Conservation (phyloP, 2,329 filamentous ascomycete species). For the Cladobotryum protrusum region DNA sequence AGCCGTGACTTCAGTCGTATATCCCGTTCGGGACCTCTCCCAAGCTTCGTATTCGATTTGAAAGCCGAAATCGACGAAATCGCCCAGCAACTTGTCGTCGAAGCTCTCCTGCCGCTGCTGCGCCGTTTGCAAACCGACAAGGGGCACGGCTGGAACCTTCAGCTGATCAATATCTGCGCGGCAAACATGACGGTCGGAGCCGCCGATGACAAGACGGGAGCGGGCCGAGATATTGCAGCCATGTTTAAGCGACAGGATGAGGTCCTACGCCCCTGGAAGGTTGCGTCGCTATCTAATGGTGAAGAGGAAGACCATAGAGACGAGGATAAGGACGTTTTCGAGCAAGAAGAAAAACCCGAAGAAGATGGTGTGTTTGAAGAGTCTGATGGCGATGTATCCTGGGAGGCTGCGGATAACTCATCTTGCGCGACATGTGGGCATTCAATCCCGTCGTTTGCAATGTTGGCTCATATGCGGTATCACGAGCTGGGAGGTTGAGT, state of each 20-base stretch:
- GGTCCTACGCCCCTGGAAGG: constrained; percentile 60
- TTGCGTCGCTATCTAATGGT: constrained; percentile 31
- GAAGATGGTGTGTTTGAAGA: constrained; percentile 19
- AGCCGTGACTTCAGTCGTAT: constrained; percentile 59
- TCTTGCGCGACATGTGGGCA: constrained; percentile 46
- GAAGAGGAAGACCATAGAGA: constrained; percentile 6
- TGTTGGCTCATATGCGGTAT: constrained; percentile 45
- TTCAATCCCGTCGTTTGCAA: constrained; percentile 50
- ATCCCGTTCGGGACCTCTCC: constrained; percentile 69
- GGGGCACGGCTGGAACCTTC: constrained; percentile 66
- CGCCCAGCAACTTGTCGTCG: constrained; percentile 62
- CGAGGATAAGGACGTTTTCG: constrained; percentile 23
- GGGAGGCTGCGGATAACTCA: constrained; percentile 27
- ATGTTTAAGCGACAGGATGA: constrained; percentile 78
- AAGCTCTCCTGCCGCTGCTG: constrained; percentile 66
- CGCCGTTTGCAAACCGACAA: constrained; percentile 64
- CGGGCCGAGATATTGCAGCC: constrained; percentile 68
- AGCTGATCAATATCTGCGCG: constrained; percentile 79
- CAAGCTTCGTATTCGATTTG: constrained; percentile 65
- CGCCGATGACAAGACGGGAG: constrained; percentile 42
- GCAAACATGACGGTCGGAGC: constrained; percentile 69
- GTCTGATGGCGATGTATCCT: constrained; percentile 17
- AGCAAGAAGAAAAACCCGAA: constrained; percentile 15
- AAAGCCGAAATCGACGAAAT: constrained; percentile 51
- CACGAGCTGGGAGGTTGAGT: constrained; percentile 26